Conservation (phyloP, 371 early-diverging fungal species). For the Saksenaea oblongispora region DNA sequence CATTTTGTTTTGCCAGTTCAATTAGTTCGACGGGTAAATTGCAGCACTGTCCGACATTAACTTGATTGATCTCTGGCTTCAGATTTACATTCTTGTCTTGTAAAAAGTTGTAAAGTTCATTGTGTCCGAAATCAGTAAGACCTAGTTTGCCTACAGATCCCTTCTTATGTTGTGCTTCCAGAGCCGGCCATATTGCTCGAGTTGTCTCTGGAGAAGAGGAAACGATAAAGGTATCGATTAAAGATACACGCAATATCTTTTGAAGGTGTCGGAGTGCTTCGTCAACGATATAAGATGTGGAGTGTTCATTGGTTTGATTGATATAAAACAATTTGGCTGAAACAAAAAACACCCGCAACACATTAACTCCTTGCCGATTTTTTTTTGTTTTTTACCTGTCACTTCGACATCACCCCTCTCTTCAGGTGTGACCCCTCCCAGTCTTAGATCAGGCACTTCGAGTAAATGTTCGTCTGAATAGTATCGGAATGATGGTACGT, state of each 20-base stretch:
- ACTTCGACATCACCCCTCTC: conserved; percentile 56
- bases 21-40: conserved; percentile 50
- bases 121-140: conserved; percentile 22
- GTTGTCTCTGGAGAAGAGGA: conserved; percentile 25
- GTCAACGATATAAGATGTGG: conserved; percentile 27
- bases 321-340: conserved; percentile 54
- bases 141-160: conserved; percentile 22
- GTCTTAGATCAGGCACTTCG: conserved; percentile 48
- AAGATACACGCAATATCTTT: conserved; percentile 34
- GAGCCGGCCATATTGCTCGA: conserved; percentile 37
- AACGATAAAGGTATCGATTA: conserved; percentile 54
- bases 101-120: conserved; percentile 23
- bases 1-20: conserved; percentile 41
- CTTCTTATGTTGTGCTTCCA: conserved; percentile 26
- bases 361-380: neutral
- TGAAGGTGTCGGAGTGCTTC: conserved; percentile 40
- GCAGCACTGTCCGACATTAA: conserved; percentile 52
- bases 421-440: conserved; percentile 37
- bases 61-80: conserved; percentile 35
- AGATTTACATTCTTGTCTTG: conserved; percentile 17
- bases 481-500: conserved; percentile 33
- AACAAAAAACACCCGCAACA: neutral
- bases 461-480: conserved; percentile 21
- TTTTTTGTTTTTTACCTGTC: conserved; percentile 38
- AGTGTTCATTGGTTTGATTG: conserved; percentile 15